Percentiles rank a stretch among this genome's conserved stretches.
Evolutionary conservation across 2,329 filamentous ascomycete species (phyloP).

Genomic region (Stagonosporopsis cucurbitacearum): DNA sequence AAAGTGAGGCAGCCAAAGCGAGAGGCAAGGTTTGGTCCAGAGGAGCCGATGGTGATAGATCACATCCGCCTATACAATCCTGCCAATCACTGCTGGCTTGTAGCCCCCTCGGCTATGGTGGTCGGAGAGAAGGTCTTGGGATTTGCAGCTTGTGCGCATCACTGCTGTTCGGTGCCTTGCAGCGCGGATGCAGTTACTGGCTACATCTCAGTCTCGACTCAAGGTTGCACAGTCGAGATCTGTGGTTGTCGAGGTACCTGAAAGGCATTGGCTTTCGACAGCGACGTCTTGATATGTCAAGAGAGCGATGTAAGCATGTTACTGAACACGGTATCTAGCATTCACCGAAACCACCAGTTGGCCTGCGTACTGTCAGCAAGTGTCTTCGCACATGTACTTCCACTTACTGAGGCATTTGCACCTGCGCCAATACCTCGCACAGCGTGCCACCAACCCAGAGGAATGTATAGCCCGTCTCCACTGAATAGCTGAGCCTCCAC

Average conservation of each 20-base stretch:
- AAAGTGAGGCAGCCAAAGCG: background rate
- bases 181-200: background rate
- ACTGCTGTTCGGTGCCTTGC: background rate
- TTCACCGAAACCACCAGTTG: slow-evolving; percentile 82
- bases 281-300: background rate
- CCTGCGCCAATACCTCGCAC: slow-evolving; percentile 68
- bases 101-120: background rate
- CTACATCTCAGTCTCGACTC: background rate
- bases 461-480: slow-evolving; percentile 79
- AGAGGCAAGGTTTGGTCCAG: background rate
- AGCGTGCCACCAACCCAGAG: slow-evolving; percentile 87
- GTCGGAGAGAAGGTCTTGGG: background rate
- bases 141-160: background rate
- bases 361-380: slow-evolving; percentile 52
- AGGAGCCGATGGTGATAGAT: background rate
- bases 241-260: background rate
- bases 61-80: background rate
- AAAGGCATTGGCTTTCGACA: background rate
- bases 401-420: slow-evolving; percentile 63
- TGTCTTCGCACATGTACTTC: background rate
- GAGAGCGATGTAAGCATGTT: background rate
- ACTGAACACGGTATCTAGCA: background rate
- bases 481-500: slow-evolving; percentile 58
- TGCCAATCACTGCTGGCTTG: background rate
- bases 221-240: background rate